These are phyloP conservation scores for Acarospora socialis DNA, from an alignment of 2,329 filamentous ascomycete genomes.

Conservation along the genomic window DNA sequence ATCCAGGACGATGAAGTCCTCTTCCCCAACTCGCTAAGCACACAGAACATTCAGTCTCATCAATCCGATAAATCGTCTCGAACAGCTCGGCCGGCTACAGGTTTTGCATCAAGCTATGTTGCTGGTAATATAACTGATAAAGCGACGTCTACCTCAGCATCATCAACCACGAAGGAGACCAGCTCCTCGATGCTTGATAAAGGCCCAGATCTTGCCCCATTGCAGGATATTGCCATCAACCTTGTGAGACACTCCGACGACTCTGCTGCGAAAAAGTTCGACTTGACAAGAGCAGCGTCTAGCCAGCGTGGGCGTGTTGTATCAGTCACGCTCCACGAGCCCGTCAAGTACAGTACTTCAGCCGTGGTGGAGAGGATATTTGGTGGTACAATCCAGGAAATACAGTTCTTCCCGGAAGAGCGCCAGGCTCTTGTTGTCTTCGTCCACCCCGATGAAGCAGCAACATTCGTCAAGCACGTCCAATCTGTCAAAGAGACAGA, in stretches of 20 bases:
- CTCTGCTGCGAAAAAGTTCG: not conserved
- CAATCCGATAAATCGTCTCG: too few species aligned
- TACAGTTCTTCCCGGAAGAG: not conserved
- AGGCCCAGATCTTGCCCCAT: not conserved
- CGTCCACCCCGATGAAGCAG: not conserved
- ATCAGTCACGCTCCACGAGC: not conserved
- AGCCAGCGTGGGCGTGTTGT: not conserved
- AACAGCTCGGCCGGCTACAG: too few species aligned
- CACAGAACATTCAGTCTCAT: too few species aligned
- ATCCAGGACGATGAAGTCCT: too few species aligned
- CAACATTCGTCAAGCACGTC: not conserved
- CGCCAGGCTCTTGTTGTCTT: not conserved
- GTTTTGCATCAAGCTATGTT: too few species aligned
- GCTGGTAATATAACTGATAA: too few species aligned
- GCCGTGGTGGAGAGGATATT: not conserved
- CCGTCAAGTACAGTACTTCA: not conserved
- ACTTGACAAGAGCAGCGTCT: not conserved
- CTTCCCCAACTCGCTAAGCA: too few species aligned
- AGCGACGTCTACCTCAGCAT: not conserved
- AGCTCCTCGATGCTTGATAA: not conserved
- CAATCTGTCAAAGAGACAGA: not conserved
- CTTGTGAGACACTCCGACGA: not conserved
- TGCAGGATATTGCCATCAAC: not conserved
- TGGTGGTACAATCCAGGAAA: not conserved
- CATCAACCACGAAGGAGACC: not conserved